phyloP scores from a whole-genome alignment of 1,139 yeast species.

The Geotrichum candidum region DNA sequence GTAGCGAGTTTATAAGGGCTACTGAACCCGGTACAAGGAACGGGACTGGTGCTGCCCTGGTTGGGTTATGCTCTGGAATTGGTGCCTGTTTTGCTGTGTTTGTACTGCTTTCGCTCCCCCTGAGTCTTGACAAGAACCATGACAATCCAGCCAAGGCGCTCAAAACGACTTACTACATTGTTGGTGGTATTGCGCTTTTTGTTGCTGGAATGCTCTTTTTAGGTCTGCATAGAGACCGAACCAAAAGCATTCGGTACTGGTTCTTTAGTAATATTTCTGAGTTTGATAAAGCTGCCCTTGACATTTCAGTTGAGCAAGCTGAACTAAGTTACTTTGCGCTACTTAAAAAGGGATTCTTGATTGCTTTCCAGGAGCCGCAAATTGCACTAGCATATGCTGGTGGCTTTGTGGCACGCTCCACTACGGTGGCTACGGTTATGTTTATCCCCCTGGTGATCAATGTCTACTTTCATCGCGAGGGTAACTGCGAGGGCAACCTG shows the following conservation, averaged over 20 bases:
- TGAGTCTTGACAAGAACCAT: slow-evolving; percentile 44
- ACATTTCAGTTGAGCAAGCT: slow-evolving; percentile 18
- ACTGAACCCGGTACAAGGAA: slow-evolving; percentile 29
- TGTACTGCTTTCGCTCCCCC: slow-evolving; percentile 67
- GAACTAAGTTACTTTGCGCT: slow-evolving; percentile 36
- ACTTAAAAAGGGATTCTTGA: slow-evolving; percentile 43
- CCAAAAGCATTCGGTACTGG: slow-evolving; percentile 32
- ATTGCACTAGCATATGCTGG: slow-evolving; percentile 53
- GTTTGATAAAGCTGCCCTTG: slow-evolving; percentile 31
- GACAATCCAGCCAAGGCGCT: slow-evolving; percentile 42
- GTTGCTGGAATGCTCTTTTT: slow-evolving; percentile 39
- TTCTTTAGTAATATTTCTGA: slow-evolving; percentile 25
- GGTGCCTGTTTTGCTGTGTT: slow-evolving; percentile 63
- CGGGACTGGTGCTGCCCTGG: slow-evolving; percentile 54
- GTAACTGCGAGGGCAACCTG: slow-evolving; percentile 25
- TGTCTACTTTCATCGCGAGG: slow-evolving; percentile 42
- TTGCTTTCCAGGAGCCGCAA: slow-evolving; percentile 35
- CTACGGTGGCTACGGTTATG: slow-evolving; percentile 54
- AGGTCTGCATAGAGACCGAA: slow-evolving; percentile 46
- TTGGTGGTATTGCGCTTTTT: slow-evolving; percentile 42
- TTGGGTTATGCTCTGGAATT: slow-evolving; percentile 58
- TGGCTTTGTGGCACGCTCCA: slow-evolving; percentile 58
- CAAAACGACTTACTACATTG: slow-evolving; percentile 44
- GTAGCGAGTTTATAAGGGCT: slow-evolving; percentile 8
- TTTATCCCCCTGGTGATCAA: slow-evolving; percentile 62